Conservation (phyloP, 805 yeast genomes). For the Myxozyma neglecta region DNA sequence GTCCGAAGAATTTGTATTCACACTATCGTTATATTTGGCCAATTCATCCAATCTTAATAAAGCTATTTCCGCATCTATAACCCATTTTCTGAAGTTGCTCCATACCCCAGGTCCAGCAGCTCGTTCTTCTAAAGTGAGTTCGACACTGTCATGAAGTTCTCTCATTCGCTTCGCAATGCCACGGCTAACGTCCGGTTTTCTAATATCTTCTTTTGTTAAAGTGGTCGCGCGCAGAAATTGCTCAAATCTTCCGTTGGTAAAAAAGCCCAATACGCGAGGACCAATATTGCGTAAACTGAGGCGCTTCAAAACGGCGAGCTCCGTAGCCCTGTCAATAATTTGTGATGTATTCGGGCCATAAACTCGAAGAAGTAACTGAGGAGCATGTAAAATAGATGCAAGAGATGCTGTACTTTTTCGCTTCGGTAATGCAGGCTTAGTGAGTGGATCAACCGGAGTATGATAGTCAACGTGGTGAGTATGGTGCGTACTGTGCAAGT, state of each 20-base stretch:
- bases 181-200: constrained; percentile 71
- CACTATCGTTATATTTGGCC: constrained; percentile 33
- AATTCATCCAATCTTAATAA: constrained; percentile 48
- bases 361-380: constrained; percentile 72
- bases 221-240: constrained; percentile 85
- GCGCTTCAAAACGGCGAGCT: constrained; percentile 68
- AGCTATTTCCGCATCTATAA: constrained; percentile 47
- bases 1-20: background rate
- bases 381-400: constrained; percentile 35
- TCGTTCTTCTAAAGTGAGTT: constrained; percentile 58
- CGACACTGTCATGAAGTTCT: constrained; percentile 81
- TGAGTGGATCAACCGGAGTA: constrained; percentile 1
- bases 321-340: constrained; percentile 82
- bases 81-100: constrained; percentile 73
- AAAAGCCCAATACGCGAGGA: constrained; percentile 84
- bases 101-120: constrained; percentile 66
- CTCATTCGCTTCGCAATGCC: constrained; percentile 96
- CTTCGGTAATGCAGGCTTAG: constrained; percentile 5
- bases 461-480: background rate
- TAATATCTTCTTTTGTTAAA: constrained; percentile 67
- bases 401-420: constrained; percentile 24
- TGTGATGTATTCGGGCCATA: constrained; percentile 87
- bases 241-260: constrained; percentile 89
- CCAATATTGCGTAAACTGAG: constrained; percentile 80
- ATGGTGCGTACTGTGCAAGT: constrained; percentile 11